These are phyloP conservation scores for Penicillium oxalicum DNA, from an alignment of 2,329 filamentous ascomycete species.

Conservation along the genomic window DNA sequence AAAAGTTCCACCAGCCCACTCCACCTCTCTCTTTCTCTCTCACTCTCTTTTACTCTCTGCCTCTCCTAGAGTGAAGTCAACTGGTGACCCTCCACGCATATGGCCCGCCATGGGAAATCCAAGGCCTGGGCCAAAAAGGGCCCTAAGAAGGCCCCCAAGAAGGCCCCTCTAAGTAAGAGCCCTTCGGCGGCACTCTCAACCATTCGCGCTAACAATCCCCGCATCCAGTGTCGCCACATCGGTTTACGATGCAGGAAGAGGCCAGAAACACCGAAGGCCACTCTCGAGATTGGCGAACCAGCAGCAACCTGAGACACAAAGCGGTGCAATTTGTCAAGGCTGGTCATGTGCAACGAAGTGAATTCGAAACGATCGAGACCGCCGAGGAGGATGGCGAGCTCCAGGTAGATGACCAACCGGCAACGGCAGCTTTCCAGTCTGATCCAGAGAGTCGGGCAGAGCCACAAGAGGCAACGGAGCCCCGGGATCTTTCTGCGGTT, in stretches of 20 bases:
- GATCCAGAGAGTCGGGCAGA: constrained; percentile 13
- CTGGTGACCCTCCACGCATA: constrained; percentile 1
- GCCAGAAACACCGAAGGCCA: constrained; percentile 53
- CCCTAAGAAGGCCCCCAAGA: constrained; percentile 3
- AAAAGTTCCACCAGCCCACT: neutral
- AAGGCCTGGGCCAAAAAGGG: constrained; percentile 18
- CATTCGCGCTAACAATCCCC: constrained; percentile 3
- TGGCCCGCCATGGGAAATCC: constrained; percentile 24
- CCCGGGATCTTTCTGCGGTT: constrained; percentile 34
- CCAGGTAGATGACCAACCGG: neutral
- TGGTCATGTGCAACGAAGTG: constrained; percentile 41
- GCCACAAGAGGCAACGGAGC: constrained; percentile 4
- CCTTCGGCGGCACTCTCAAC: neutral
- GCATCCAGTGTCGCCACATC: constrained; percentile 16
- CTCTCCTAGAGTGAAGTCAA: too few relatives aligned
- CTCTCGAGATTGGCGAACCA: constrained; percentile 40
- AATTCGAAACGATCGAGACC: constrained; percentile 14
- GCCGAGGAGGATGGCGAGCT: constrained; percentile 3
- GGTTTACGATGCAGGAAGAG: constrained; percentile 51
- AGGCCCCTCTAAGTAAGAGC: constrained; percentile 1
- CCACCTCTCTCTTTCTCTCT: neutral
- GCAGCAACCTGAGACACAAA: constrained; percentile 50
- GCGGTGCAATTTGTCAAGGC: constrained; percentile 57
- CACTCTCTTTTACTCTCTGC: neutral
- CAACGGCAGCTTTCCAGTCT: neutral